Base-by-base conservation (phyloP, 164 flowering plant genomes). In the Tetracentron sinense region DNA sequence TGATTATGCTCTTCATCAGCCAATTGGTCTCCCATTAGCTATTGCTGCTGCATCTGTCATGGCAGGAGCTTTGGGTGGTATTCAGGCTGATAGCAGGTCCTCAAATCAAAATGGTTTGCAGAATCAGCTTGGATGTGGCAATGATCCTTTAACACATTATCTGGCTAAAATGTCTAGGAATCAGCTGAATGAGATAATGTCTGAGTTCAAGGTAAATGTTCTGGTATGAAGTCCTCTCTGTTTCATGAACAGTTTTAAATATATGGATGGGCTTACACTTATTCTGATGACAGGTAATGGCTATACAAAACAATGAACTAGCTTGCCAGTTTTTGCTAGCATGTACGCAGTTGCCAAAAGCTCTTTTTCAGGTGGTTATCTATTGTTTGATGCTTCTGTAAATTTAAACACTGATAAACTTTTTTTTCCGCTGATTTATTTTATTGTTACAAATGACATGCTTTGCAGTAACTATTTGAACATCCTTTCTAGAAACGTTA, bases 1-100 rank as follows among this genome's bases (percentile, higher is more conserved):
- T 50, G 89, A 88, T 64, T 57, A 84, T 56, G 42, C 69, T 69
- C 66, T 77, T 46, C 76, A 83, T 58, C 96, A 92, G 71, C 90
- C 94, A 60, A 78, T 93, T 69, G 97, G 98, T 70, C 78, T 83
- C 67, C 85, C 83, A 51, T 57, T 79, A 52, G 96, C 98, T 71
- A 78, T 79, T 58, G 75, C 90, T 64, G 93, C 99, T 67, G 91
- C 93, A 64, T 69, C 85, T 53, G 82, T 83, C 67, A 85, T 91
- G 90, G 85, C 95, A 35, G 88, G 89, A 75, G 86, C 92, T 66
- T 84, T 91, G 60, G 93, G 97, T 76, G 84, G 82, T 74, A 65
- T 74, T 70, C 98, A 93, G 79, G 66, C 68, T 33, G 77, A 77
- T 58, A 63, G 61, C 42, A 72, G 59, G n/a, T 48, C 50, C 53